Conservation (phyloP, 1,284 basidiomycete species). For the Inonotus hispidus region DNA sequence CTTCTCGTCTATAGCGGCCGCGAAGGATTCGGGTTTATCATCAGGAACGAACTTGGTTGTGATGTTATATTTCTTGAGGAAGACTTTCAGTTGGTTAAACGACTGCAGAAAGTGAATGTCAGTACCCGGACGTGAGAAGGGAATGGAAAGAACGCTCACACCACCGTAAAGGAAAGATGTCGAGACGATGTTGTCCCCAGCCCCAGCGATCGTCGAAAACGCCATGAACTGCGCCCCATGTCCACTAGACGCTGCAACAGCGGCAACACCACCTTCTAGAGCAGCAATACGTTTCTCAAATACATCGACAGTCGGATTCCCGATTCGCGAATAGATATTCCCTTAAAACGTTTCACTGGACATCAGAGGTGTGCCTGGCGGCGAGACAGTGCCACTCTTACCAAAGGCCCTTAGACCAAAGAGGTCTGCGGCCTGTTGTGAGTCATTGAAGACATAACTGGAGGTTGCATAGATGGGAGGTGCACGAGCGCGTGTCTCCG, state of each 20-base stretch:
- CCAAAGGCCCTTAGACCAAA: conserved; percentile 56
- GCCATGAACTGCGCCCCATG: conserved; percentile 83
- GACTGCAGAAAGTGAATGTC: conserved; percentile 37
- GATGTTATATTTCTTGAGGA: conserved; percentile 76
- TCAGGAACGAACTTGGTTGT: conserved; percentile 71
- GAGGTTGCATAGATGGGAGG: conserved; percentile 79
- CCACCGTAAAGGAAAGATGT: conserved; percentile 69
- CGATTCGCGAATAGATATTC: conserved; percentile 75
- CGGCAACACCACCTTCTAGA: conserved; percentile 77
- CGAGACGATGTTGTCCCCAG: conserved; percentile 81
- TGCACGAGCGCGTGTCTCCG: conserved; percentile 72
- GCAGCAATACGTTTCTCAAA: conserved; percentile 84
- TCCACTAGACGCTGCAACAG: conserved; percentile 75
- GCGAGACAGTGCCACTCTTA: background rate
- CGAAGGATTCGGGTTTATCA: conserved; percentile 59
- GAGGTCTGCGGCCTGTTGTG: conserved; percentile 83
- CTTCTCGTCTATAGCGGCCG: conserved; percentile 68
- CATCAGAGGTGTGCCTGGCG: background rate
- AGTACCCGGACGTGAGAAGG: background rate
- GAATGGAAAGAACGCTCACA: conserved; percentile 33
- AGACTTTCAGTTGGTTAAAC: conserved; percentile 89
- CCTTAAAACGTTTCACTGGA: conserved; percentile 46
- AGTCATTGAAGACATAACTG: conserved; percentile 77
- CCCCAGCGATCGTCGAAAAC: conserved; percentile 55
- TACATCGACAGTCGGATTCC: conserved; percentile 84